A percentile compares a stretch with the other conserved stretches of the same genome.
Conservation (phyloP, 495 filamentous ascomycete genomes). For the Mycothermus thermophilus region DNA sequence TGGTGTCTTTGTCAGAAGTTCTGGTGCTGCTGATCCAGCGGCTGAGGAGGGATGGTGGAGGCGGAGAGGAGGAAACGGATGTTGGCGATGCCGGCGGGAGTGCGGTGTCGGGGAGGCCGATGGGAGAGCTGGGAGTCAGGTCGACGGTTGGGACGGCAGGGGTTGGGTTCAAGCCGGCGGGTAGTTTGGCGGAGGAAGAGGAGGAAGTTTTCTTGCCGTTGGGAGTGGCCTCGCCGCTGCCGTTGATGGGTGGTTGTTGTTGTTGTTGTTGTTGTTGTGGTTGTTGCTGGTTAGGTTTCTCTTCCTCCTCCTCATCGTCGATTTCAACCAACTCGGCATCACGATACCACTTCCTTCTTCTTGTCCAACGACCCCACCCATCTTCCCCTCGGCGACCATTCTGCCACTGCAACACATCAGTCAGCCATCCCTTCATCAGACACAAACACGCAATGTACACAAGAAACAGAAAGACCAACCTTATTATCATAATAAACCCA, state of each 20-base stretch:
- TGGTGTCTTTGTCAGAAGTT: slow-evolving; percentile 2
- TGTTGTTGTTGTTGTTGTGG: slow-evolving; percentile 3
- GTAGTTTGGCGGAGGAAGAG: not conserved
- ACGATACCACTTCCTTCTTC: slow-evolving; percentile 87
- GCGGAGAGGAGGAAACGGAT: not conserved
- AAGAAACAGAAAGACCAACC: slow-evolving; percentile 32
- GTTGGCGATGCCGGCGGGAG: too few relatives aligned
- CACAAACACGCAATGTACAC: not conserved
- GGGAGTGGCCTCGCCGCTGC: not conserved
- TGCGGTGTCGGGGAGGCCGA: too few relatives aligned
- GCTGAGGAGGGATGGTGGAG: not conserved
- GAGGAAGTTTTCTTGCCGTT: not conserved
- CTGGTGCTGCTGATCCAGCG: not conserved
- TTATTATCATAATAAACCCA: slow-evolving; percentile 99
- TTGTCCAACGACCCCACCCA: slow-evolving; percentile 90
- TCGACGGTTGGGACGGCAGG: slow-evolving; percentile 2
- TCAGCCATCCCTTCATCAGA: too few relatives aligned
- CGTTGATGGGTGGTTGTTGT: not conserved
- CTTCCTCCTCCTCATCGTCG: slow-evolving; percentile 18
- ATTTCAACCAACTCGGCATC: slow-evolving; percentile 89
- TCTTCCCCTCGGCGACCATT: slow-evolving; percentile 79
- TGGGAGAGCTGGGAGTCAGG: slow-evolving; percentile 1
- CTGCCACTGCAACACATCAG: slow-evolving; percentile 57
- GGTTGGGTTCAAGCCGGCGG: not conserved
- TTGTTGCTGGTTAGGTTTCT: slow-evolving; percentile 14